phyloP scores from a whole-genome alignment of 192 early-diverging fungal genomes.

The Dissophora ornata region DNA sequence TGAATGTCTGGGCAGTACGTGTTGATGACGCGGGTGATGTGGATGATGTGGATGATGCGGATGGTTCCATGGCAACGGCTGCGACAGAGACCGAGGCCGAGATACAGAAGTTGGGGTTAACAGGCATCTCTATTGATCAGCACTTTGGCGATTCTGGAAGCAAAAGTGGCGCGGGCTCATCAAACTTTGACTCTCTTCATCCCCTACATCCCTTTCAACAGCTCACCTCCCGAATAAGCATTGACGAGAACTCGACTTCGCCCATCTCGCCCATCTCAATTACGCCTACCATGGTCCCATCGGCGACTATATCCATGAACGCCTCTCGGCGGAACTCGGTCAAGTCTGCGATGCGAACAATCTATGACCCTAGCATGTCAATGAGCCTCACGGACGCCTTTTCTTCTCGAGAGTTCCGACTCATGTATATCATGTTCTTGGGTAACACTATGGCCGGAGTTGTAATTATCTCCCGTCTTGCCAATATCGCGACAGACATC shows the following conservation, averaged over 20 bases:
- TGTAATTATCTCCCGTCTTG: conserved; percentile 68
- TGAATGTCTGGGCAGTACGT: conserved; percentile 59
- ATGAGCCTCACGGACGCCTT: conserved; percentile 66
- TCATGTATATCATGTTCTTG: conserved; percentile 70
- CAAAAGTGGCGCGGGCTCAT: neutral
- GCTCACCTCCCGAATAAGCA: conserved; percentile 14
- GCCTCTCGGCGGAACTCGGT: conserved; percentile 29
- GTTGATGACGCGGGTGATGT: conserved; percentile 31
- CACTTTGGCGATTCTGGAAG: neutral
- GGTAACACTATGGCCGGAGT: conserved; percentile 71
- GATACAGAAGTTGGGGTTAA: conserved; percentile 8
- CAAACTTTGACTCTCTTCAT: conserved; percentile 16
- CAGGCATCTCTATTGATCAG: conserved; percentile 8
- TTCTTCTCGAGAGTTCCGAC: conserved; percentile 67
- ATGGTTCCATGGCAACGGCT: neutral
- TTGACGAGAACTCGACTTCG: conserved; percentile 16
- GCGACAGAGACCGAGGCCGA: conserved; percentile 9
- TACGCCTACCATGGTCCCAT: conserved; percentile 33
- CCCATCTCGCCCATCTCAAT: conserved; percentile 27
- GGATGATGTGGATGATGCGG: conserved; percentile 16
- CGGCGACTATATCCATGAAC: conserved; percentile 10
- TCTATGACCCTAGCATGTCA: conserved; percentile 52
- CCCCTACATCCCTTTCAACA: conserved; percentile 25
- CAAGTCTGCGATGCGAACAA: neutral
- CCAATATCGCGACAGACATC: conserved; percentile 63